phyloP scores from a whole-genome alignment of 2,329 filamentous ascomycete species.

The Fusarium robinianum region DNA sequence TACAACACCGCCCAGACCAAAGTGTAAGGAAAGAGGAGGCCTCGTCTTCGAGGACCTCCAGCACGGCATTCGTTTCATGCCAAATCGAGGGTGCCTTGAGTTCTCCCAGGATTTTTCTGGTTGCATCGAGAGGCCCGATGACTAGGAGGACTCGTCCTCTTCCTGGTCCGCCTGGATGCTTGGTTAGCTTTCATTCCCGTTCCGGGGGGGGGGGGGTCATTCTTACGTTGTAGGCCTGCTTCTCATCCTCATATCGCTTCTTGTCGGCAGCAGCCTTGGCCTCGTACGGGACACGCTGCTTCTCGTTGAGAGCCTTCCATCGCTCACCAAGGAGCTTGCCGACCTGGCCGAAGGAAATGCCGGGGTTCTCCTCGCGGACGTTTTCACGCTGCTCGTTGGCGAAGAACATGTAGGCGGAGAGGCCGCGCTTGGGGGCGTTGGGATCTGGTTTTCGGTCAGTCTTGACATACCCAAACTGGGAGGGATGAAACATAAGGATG shows the following conservation, averaged over 20 bases:
- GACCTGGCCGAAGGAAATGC: conserved; percentile 97
- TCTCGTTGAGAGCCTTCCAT: conserved; percentile 96
- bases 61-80: conserved; percentile 12
- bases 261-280: conserved; percentile 96
- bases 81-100: too few species aligned
- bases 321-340: conserved; percentile 97
- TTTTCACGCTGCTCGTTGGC: conserved; percentile 99
- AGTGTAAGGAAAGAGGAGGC: conserved; percentile 42
- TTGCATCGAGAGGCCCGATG: too few species aligned
- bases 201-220: conserved; percentile 13
- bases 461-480: too few species aligned
- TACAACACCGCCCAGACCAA: conserved; percentile 49
- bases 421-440: conserved; percentile 98
- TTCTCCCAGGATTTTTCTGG: too few species aligned
- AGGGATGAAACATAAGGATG: too few species aligned
- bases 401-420: conserved; percentile 99
- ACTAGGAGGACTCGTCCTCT: conserved; percentile 59
- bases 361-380: conserved; percentile 97
- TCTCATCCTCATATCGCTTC: conserved; percentile 99
- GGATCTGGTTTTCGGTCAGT: conserved; percentile 75
- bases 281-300: conserved; percentile 92
- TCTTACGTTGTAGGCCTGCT: conserved; percentile 87
- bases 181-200: conserved; percentile 35
- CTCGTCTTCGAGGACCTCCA: conserved; percentile 20
- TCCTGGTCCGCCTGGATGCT: conserved; percentile 58